Evolutionary conservation across 208 protist species (phyloP).

Genomic region (Trypanosoma boissoni): DNA sequence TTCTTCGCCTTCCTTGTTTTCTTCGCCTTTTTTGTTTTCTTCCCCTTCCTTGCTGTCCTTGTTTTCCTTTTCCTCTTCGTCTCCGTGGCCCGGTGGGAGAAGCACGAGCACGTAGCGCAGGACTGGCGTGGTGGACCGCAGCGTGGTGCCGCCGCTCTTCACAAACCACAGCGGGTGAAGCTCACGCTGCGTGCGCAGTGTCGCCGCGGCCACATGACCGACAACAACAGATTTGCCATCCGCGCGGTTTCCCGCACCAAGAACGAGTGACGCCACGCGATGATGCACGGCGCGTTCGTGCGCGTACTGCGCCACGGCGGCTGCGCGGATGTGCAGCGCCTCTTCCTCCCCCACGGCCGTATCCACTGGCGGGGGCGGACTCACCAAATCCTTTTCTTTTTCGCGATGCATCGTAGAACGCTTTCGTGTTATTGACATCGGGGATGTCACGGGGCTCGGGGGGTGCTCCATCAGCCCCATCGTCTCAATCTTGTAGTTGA

Average conservation of each 20-base stretch:
- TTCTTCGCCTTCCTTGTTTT: too few species aligned
- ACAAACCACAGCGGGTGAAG: constrained; percentile 49
- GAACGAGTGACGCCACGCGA: constrained; percentile 32
- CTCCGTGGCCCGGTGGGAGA: neutral
- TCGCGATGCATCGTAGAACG: neutral
- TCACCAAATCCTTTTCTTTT: constrained; percentile 14
- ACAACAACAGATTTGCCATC: constrained; percentile 50
- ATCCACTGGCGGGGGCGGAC: neutral
- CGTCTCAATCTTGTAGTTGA: constrained; percentile 79
- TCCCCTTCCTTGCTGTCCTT: too few species aligned
- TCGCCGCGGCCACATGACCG: constrained; percentile 32
- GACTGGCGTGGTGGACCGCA: constrained; percentile 32
- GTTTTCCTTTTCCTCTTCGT: constrained; percentile 4
- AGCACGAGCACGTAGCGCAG: constrained; percentile 39
- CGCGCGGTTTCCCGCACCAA: constrained; percentile 53
- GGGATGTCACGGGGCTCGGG: neutral
- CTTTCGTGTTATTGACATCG: neutral
- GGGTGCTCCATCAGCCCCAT: constrained; percentile 7
- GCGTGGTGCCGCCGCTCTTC: constrained; percentile 56
- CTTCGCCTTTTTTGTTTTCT: too few species aligned
- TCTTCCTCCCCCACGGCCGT: constrained; percentile 12
- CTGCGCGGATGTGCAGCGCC: constrained; percentile 6
- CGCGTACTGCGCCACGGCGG: constrained; percentile 35
- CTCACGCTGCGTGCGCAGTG: constrained; percentile 27
- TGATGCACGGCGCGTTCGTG: constrained; percentile 35